A percentile compares a stretch with the other conserved stretches of the same genome.
phyloP scores from a whole-genome alignment of 495 filamentous ascomycete genomes.

The Tuber umbilicatum region DNA sequence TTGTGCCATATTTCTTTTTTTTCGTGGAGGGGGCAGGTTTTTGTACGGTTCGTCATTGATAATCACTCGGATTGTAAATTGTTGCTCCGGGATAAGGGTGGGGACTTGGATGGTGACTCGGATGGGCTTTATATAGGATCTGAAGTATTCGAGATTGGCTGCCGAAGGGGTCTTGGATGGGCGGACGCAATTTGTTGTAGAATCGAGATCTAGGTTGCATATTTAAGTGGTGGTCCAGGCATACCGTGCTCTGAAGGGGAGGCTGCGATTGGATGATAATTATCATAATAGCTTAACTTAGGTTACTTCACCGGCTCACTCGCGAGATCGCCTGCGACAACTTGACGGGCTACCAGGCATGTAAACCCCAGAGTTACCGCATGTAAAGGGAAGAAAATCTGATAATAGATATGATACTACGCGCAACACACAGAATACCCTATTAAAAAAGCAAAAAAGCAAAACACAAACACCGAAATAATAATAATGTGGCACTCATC shows the following conservation, averaged over 20 bases:
- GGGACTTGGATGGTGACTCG: background rate
- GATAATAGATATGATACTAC: background rate
- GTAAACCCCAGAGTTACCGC: background rate
- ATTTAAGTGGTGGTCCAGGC: too few relatives aligned
- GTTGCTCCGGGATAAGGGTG: background rate
- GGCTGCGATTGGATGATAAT: too few relatives aligned
- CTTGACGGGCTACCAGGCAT: background rate
- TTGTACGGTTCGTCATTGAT: background rate
- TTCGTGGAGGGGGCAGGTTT: background rate
- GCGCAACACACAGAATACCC: background rate
- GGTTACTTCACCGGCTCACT: too few relatives aligned
- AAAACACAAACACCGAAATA: background rate
- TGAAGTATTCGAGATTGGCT: too few relatives aligned
- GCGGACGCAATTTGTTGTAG: too few relatives aligned
- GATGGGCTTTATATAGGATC: background rate
- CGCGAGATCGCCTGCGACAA: background rate
- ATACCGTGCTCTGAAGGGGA: too few relatives aligned
- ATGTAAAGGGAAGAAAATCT: background rate
- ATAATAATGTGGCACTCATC: background rate
- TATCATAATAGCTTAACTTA: too few relatives aligned
- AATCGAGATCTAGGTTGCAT: too few relatives aligned
- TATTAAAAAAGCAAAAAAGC: background rate
- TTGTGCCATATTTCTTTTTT: background rate
- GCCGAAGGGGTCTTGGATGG: too few relatives aligned
- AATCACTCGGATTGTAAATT: background rate